Conservation (phyloP, 768 basidiomycete species). For the Panaeolus papilionaceus region DNA sequence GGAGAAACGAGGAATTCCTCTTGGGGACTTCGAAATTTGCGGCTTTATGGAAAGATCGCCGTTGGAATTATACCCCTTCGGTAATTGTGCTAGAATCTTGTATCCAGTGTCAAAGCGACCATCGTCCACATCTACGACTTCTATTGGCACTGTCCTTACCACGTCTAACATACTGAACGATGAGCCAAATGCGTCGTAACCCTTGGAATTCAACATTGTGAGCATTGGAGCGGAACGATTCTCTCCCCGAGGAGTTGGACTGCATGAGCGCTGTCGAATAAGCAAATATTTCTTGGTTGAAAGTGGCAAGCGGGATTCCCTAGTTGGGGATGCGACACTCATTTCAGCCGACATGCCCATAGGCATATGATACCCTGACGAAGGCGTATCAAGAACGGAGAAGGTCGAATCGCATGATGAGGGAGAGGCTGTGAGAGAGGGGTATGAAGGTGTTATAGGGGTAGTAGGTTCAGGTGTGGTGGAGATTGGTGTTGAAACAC, state of each 20-base stretch:
- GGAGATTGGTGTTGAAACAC: background rate
- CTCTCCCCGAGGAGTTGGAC: background rate
- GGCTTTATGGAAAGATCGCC: background rate
- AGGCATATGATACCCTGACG: background rate
- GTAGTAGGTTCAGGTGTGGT: background rate
- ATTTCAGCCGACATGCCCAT: background rate
- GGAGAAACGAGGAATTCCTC: background rate
- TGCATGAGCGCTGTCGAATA: background rate
- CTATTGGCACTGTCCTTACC: too few relatives aligned
- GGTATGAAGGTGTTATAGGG: background rate
- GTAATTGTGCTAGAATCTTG: background rate
- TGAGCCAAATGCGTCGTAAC: background rate
- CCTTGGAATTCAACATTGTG: background rate
- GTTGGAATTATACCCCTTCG: background rate
- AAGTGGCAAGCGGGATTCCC: background rate
- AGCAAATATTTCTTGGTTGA: background rate
- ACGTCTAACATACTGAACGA: background rate
- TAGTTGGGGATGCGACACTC: background rate
- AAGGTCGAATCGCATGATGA: background rate
- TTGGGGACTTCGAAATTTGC: background rate
- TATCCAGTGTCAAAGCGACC: background rate
- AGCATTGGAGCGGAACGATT: background rate
- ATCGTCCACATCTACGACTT: too few relatives aligned
- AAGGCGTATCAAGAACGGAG: background rate
- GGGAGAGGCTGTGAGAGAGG: background rate